A percentile compares a stretch with the other conserved stretches of the same genome.
phyloP scores from a whole-genome alignment of 192 early-diverging fungal genomes.

The Coemansia sp. region DNA sequence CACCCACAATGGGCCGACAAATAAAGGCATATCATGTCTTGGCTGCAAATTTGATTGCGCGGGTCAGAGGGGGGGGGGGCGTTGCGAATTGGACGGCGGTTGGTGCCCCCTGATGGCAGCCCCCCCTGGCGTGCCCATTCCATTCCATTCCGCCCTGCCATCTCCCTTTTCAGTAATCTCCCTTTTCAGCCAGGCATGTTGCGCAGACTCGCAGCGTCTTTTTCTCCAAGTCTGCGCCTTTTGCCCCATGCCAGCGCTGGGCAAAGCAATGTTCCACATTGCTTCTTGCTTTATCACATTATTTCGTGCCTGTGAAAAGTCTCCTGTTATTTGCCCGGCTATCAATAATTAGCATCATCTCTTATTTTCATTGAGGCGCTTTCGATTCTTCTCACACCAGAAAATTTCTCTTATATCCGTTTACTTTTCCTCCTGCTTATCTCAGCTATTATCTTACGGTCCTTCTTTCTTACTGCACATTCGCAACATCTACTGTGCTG shows the following conservation, averaged over 20 bases:
- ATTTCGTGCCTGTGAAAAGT: neutral
- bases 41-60: slow-evolving; percentile 6
- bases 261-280: neutral
- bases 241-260: neutral
- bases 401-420: slow-evolving; percentile 7
- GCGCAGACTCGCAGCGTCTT: no score
- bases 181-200: no score
- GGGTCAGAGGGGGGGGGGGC: slow-evolving; percentile 8
- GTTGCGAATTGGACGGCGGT: no score
- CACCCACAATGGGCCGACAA: slow-evolving; percentile 15
- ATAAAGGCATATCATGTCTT: slow-evolving; percentile 14
- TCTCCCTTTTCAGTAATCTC: no score
- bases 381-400: slow-evolving; percentile 24
- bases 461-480: slow-evolving; percentile 2
- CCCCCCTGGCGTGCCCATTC: slow-evolving; percentile 1
- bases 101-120: no score
- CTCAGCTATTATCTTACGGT: slow-evolving; percentile 8
- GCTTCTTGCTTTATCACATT: slow-evolving; percentile 5
- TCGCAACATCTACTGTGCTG: slow-evolving; percentile 18
- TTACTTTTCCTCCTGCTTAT: slow-evolving; percentile 8
- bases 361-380: slow-evolving; percentile 16
- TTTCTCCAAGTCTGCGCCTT: no score
- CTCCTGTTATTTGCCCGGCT: neutral
- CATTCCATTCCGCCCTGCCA: no score
- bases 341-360: slow-evolving; percentile 16